These are phyloP conservation scores for Blastobotrys americana DNA, from an alignment of 805 yeast genomes.

Conservation along the genomic window DNA sequence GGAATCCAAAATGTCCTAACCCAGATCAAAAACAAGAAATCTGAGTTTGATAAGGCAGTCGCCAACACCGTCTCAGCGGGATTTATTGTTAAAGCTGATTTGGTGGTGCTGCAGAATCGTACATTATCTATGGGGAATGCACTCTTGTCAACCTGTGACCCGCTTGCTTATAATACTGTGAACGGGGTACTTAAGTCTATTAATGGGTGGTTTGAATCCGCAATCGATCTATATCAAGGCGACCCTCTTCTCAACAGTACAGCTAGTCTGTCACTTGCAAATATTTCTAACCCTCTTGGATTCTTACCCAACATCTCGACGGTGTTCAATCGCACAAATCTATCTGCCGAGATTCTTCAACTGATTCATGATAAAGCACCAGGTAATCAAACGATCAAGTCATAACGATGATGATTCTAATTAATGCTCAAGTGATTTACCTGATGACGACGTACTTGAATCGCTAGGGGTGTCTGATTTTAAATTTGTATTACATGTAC, in stretches of 20 bases:
- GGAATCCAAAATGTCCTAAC: conserved; percentile 7
- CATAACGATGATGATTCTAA: too few relatives aligned
- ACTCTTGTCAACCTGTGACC: conserved; percentile 5
- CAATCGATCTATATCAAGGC: background rate
- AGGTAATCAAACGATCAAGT: too few relatives aligned
- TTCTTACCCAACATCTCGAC: background rate
- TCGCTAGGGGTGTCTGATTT: too few relatives aligned
- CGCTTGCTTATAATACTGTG: conserved; percentile 1
- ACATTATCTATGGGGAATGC: conserved; percentile 8
- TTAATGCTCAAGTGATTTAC: too few relatives aligned
- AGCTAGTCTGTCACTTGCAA: background rate
- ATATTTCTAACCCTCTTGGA: background rate
- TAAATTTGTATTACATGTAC: too few relatives aligned
- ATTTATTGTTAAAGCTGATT: conserved; percentile 10
- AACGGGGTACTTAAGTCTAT: conserved; percentile 3
- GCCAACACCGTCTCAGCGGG: conserved; percentile 8
- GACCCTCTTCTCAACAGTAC: background rate
- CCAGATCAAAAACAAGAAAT: conserved; percentile 10
- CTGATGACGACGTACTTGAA: too few relatives aligned
- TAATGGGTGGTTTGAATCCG: conserved; percentile 11
- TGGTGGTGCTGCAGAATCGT: conserved; percentile 4
- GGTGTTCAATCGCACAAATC: background rate
- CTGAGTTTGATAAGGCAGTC: conserved; percentile 10
- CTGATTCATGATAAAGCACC: background rate
- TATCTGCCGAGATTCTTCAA: background rate